phyloP scores from a whole-genome alignment of 805 yeast genomes.

The Candida nonsorbophila region DNA sequence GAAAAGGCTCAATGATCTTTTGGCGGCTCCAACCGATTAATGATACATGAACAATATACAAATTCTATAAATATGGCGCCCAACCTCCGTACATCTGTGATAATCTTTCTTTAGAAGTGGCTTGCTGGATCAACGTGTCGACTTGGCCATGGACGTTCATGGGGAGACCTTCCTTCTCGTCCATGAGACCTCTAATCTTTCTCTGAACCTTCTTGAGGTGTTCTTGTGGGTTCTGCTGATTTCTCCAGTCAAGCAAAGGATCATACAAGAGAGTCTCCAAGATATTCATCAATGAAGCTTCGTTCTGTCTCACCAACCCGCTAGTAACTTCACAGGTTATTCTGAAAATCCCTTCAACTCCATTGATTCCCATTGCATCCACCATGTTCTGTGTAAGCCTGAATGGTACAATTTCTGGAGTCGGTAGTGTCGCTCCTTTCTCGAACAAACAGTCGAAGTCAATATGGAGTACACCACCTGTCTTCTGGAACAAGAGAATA shows the following conservation, averaged over 20 bases:
- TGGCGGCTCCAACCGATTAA: too few relatives aligned
- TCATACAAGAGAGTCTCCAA: constrained; percentile 91
- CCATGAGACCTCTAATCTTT: constrained; percentile 78
- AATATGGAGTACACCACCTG: constrained; percentile 84
- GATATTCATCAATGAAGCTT: constrained; percentile 80
- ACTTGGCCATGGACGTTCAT: constrained; percentile 92
- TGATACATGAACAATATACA: constrained; percentile 1
- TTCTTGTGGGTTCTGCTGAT: constrained; percentile 50
- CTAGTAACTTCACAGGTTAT: constrained; percentile 82
- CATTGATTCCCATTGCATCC: constrained; percentile 88
- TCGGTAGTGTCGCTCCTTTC: constrained; percentile 63
- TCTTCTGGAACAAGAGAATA: constrained; percentile 62
- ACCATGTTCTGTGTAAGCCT: constrained; percentile 84
- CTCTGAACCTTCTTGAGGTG: constrained; percentile 70
- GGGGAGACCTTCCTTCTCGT: constrained; percentile 74
- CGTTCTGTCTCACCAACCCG: constrained; percentile 66
- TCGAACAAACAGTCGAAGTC: constrained; percentile 97
- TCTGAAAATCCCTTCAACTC: constrained; percentile 87
- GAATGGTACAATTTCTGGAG: constrained; percentile 95
- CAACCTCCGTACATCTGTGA: constrained; percentile 93
- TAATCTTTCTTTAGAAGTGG: constrained; percentile 65
- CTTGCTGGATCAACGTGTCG: constrained; percentile 79
- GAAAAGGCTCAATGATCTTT: too few relatives aligned
- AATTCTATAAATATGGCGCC: constrained; percentile 39
- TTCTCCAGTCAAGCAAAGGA: constrained; percentile 78